These are phyloP conservation scores for Aphanomyces invadans DNA, from an alignment of 352 stramenopile species.

Conservation along the genomic window DNA sequence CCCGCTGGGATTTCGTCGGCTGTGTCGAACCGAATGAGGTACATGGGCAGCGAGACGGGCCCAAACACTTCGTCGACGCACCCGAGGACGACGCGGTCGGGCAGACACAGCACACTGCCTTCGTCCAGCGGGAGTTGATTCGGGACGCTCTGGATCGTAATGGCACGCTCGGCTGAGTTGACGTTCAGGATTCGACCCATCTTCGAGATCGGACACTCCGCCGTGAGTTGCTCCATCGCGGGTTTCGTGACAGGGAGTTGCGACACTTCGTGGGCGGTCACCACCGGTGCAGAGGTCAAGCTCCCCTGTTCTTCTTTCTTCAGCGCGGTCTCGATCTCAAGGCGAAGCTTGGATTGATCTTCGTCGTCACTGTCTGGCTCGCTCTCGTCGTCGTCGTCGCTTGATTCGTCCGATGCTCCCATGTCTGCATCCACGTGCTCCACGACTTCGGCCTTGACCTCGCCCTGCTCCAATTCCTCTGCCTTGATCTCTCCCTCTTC, in stretches of 20 bases:
- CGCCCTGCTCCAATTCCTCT: not conserved
- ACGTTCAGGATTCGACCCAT: slow-evolving; percentile 63
- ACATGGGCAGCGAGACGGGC: slow-evolving; percentile 79
- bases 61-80: slow-evolving; percentile 83
- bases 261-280: slow-evolving; percentile 57
- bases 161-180: slow-evolving; percentile 49
- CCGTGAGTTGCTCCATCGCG: slow-evolving; percentile 58
- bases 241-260: slow-evolving; percentile 50
- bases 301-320: slow-evolving; percentile 57
- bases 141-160: slow-evolving; percentile 69
- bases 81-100: slow-evolving; percentile 63
- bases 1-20: slow-evolving; percentile 55
- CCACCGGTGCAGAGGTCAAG: slow-evolving; percentile 32
- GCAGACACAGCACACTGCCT: slow-evolving; percentile 72
- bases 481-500: not conserved
- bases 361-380: slow-evolving; percentile 25
- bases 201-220: slow-evolving; percentile 56
- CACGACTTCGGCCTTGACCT: slow-evolving; percentile 6
- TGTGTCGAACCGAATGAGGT: slow-evolving; percentile 71
- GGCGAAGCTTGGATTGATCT: slow-evolving; percentile 39
- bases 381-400: slow-evolving; percentile 29
- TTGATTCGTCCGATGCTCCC: not conserved
- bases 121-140: slow-evolving; percentile 53
- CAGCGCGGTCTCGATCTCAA: slow-evolving; percentile 70
- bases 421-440: not conserved